A percentile compares a stretch with the other conserved stretches of the same genome.
Evolutionary conservation across 2,329 filamentous ascomycete genomes (phyloP).

Genomic region (Xylariaceae sp.): DNA sequence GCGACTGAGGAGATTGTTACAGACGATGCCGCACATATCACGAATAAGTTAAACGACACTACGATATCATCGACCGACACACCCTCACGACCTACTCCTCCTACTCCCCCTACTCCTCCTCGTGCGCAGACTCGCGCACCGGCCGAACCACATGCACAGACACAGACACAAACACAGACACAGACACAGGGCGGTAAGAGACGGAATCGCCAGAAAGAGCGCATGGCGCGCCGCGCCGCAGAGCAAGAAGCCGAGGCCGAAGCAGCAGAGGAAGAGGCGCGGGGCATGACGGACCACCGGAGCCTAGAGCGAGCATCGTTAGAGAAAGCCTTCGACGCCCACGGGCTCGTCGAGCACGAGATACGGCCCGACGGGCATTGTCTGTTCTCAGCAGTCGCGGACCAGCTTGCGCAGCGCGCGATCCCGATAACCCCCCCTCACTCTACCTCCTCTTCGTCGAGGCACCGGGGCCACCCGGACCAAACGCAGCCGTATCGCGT

Average conservation of each 20-base stretch:
- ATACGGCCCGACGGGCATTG: slow-evolving; percentile 92
- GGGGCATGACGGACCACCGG: slow-evolving; percentile 66
- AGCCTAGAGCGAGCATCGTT: slow-evolving; percentile 65
- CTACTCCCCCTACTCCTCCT: too few relatives aligned
- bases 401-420: slow-evolving; percentile 60
- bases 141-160: slow-evolving; percentile 9
- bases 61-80: slow-evolving; percentile 6
- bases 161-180: slow-evolving; percentile 21
- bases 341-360: slow-evolving; percentile 65
- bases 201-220: slow-evolving; percentile 84
- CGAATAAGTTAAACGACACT: slow-evolving; percentile 19
- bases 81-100: slow-evolving; percentile 17
- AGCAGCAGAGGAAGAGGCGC: slow-evolving; percentile 69
- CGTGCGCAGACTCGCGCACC: too few relatives aligned
- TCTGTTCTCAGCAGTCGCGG: slow-evolving; percentile 84
- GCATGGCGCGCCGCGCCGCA: slow-evolving; percentile 80
- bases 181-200: slow-evolving; percentile 50
- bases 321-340: slow-evolving; percentile 56
- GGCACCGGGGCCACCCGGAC: slow-evolving; percentile 17
- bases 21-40: slow-evolving; percentile 15
- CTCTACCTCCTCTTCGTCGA: neutral
- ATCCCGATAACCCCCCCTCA: slow-evolving; percentile 36
- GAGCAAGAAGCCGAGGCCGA: slow-evolving; percentile 67
- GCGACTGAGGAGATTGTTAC: neutral
- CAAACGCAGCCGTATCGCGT: slow-evolving; percentile 51